Conservation (phyloP, 495 filamentous ascomycete genomes). For the Annulohypoxylon nitens region DNA sequence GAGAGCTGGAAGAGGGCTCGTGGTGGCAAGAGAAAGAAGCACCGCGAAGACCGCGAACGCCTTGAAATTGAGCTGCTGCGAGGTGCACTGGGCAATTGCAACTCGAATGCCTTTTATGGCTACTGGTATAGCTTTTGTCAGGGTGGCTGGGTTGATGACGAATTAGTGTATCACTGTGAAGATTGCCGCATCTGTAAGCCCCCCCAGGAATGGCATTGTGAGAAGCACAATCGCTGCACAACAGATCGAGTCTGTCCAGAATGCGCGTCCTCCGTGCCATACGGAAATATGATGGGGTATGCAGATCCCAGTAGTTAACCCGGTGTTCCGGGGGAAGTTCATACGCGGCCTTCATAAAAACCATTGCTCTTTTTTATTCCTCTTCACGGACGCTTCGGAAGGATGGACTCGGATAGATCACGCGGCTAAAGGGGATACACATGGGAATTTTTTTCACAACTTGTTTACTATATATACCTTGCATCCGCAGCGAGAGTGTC, state of each 20-base stretch:
- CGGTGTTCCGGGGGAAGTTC: not conserved
- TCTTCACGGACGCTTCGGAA: constrained; percentile 23
- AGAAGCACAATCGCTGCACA: constrained; percentile 47
- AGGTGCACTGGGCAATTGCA: constrained; percentile 46
- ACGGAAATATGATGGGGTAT: constrained; percentile 46
- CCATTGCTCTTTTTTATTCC: constrained; percentile 9
- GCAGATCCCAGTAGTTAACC: constrained; percentile 35
- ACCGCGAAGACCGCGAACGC: constrained; percentile 46
- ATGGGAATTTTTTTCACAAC: constrained; percentile 24
- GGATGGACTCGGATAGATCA: constrained; percentile 41
- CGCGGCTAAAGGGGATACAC: constrained; percentile 28
- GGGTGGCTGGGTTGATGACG: constrained; percentile 43
- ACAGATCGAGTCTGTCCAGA: constrained; percentile 44
- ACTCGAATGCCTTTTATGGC: constrained; percentile 47
- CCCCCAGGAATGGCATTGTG: constrained; percentile 50
- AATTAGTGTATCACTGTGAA: constrained; percentile 46
- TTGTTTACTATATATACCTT: constrained; percentile 29
- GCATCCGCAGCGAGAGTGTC: constrained; percentile 32
- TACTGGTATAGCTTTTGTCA: constrained; percentile 51
- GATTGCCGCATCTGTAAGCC: constrained; percentile 49
- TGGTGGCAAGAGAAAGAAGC: constrained; percentile 46
- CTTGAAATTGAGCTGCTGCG: constrained; percentile 51
- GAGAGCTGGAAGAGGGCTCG: constrained; percentile 48
- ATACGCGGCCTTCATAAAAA: not conserved
- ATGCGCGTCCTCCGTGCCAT: constrained; percentile 37